These are phyloP conservation scores for Carex pumila DNA, from an alignment of 176 grass and related monocot genomes.

Conservation along the genomic window DNA sequence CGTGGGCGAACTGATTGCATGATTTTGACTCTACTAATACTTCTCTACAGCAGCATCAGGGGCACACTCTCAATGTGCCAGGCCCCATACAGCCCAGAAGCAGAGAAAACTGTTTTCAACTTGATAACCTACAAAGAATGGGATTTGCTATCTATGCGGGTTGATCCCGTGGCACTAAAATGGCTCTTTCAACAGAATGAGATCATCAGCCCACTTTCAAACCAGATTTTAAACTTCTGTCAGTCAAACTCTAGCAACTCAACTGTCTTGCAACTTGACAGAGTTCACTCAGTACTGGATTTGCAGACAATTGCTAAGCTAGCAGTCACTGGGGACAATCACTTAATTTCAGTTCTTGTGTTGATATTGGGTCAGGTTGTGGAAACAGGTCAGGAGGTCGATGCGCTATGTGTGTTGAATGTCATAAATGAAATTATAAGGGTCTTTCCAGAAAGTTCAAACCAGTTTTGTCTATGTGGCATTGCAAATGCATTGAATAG, in stretches of 20 bases:
- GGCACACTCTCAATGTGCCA: slow-evolving; percentile 35
- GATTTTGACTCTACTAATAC: slow-evolving; percentile 66
- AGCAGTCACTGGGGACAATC: slow-evolving; percentile 52
- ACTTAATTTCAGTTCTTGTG: slow-evolving; percentile 39
- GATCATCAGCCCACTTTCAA: slow-evolving; percentile 44
- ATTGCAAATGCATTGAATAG: slow-evolving; percentile 38
- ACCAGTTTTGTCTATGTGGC: slow-evolving; percentile 54
- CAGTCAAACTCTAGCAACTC: slow-evolving; percentile 40
- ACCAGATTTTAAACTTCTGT: slow-evolving; percentile 67
- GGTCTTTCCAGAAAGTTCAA: slow-evolving; percentile 45
- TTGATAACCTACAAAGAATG: slow-evolving; percentile 51
- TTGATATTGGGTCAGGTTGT: slow-evolving; percentile 46
- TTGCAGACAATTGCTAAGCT: slow-evolving; percentile 63
- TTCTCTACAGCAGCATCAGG: slow-evolving; percentile 78
- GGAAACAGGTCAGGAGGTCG: slow-evolving; percentile 45
- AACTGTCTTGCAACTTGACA: slow-evolving; percentile 30
- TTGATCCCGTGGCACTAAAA: slow-evolving; percentile 61
- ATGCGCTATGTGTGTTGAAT: slow-evolving; percentile 44
- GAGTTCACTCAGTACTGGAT: slow-evolving; percentile 40
- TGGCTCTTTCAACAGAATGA: slow-evolving; percentile 81
- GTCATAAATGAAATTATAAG: slow-evolving; percentile 54
- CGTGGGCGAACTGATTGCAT: slow-evolving; percentile 33
- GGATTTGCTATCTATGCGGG: slow-evolving; percentile 52
- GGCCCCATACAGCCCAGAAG: slow-evolving; percentile 58
- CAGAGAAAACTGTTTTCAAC: slow-evolving; percentile 64